Evolutionary conservation across 192 early-diverging fungal genomes (phyloP).

Genomic region (Chytriomyces hyalinus): DNA sequence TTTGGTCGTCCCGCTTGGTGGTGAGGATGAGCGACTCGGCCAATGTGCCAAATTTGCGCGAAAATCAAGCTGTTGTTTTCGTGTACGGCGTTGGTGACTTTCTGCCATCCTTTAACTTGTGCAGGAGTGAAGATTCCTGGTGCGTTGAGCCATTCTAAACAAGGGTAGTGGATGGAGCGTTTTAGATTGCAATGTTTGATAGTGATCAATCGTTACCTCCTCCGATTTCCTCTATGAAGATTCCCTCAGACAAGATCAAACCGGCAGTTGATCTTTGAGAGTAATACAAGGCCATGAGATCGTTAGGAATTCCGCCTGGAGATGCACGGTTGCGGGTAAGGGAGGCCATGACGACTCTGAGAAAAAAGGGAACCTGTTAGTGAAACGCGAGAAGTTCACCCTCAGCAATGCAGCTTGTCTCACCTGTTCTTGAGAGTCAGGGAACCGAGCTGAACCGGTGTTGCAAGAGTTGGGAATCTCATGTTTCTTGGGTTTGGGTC

Average conservation of each 20-base stretch:
- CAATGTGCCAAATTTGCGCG: conserved; percentile 55
- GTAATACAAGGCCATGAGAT: conserved; percentile 30
- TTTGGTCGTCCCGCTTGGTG: conserved; percentile 17
- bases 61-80: conserved; percentile 47
- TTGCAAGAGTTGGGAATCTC: conserved; percentile 22
- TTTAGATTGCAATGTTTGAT: too few relatives aligned
- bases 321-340: conserved; percentile 33
- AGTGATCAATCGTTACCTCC: conserved; percentile 5
- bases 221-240: conserved; percentile 27
- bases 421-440: conserved; percentile 38
- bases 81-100: conserved; percentile 53
- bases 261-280: conserved; percentile 32
- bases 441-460: conserved; percentile 28
- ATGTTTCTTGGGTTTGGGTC: too few relatives aligned
- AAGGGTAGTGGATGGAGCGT: too few relatives aligned
- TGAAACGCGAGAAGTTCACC: too few relatives aligned
- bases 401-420: not conserved
- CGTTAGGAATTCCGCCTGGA: conserved; percentile 15
- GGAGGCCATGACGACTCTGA: conserved; percentile 31
- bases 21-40: conserved; percentile 37
- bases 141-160: conserved; percentile 37
- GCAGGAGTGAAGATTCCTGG: conserved; percentile 51
- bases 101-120: conserved; percentile 53
- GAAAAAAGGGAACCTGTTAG: not conserved
- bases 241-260: conserved; percentile 28